Evolutionary conservation across 129 eudicot genomes (phyloP).

Genomic region (Heracleum sosnowskyi): DNA sequence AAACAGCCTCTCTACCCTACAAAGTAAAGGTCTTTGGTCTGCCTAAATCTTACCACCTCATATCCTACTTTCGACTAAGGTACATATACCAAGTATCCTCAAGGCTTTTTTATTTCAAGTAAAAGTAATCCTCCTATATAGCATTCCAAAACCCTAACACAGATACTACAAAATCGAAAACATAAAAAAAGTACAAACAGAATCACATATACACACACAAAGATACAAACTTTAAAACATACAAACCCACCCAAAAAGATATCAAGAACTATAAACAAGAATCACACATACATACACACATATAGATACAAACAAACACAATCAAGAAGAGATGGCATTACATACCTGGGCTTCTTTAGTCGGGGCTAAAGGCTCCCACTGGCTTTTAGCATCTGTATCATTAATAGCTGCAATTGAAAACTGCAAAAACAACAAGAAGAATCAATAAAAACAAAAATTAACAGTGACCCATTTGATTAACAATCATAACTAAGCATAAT

Average conservation of each 20-base stretch:
- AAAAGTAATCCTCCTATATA: not conserved
- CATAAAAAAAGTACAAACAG: not conserved
- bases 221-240: no score
- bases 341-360: conserved; percentile 99
- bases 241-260: not conserved
- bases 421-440: conserved; percentile 28
- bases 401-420: conserved; percentile 94
- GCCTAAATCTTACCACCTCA: not conserved
- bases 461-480: not conserved
- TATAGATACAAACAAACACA: not conserved
- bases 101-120: not conserved
- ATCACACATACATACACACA: conserved; percentile 2
- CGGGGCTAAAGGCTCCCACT: conserved; percentile 91
- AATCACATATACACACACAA: no score
- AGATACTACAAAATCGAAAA: not conserved
- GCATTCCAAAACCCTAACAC: not conserved
- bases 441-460: not conserved
- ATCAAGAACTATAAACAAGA: conserved; percentile 1
- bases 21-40: not conserved
- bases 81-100: not conserved
- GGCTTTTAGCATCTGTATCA: conserved; percentile 57
- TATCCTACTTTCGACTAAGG: not conserved
- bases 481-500: not conserved
- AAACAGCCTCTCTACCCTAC: not conserved
- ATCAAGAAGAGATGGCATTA: conserved; percentile 15